Evolutionary conservation across 306 rosid genomes (phyloP), one percentile per base, ranked within the genome.

Genomic region (Coriaria nepalensis): DNA sequence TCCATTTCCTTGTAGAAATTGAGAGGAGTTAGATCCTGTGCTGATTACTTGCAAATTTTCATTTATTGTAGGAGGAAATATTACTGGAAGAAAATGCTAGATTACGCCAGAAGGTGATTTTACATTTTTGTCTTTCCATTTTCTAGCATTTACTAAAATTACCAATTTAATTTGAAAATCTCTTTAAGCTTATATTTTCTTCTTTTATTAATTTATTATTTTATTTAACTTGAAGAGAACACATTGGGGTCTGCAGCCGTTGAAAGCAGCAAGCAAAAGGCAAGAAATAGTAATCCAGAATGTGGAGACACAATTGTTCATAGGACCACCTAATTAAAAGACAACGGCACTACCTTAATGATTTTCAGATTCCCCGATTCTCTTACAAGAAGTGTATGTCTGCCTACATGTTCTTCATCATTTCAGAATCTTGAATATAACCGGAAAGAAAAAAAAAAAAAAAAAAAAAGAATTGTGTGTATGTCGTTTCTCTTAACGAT

Each of bases 301-400:
- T 13, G 92, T 85, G 68, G 98, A 81, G 63, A 81, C 92, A 5
- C 83, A 79, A 8, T 69, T 85, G 66, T 75, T 75, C 78, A 82
- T 85, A 52, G 85, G 95, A 36, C 78, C 69, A 43, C 87, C 95
- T 0, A 49, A 60, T 20, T 20, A 62, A 65, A 70, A 51, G 47
- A 66, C 52, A 49, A 9, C 29, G 13, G 7, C 9, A 36, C 46
- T 14, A 36, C 13, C 35, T 48, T 40, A 4, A 8, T 38, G 6
- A 4, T 10, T 9, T 41, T 0, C 45, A 32, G 32, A 49, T 32
- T 33, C 9, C 52, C 52, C 10, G 4, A 41, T 20, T 20, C 29
- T 20, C 29, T 20, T 20, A 20, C 29, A 20, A 20, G 29, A 20
- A 1, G 3, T 20, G 3, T 20, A 20, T 20, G 29, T 20, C 29